These are phyloP conservation scores for Rhododendron henanense DNA, from an alignment of 148 eudicot genomes.

Conservation along the genomic window DNA sequence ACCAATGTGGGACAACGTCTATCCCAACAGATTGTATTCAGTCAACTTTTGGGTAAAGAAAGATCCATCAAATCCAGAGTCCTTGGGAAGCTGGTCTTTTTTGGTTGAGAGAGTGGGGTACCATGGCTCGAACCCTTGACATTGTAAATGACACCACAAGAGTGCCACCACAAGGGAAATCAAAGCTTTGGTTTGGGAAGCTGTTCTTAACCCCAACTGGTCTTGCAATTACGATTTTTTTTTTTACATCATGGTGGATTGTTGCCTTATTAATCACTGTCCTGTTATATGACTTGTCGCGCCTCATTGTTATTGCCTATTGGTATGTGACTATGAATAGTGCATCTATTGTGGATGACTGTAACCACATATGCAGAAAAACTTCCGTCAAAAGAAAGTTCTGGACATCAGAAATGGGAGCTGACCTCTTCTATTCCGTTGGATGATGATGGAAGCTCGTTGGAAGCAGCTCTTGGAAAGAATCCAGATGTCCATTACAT, in stretches of 20 bases:
- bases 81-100: neutral
- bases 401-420: constrained; percentile 43
- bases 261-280: neutral
- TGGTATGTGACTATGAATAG: neutral
- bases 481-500: constrained; percentile 71
- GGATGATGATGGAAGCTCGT: constrained; percentile 39
- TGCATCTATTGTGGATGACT: neutral
- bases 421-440: constrained; percentile 64
- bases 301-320: neutral
- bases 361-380: constrained; percentile 41
- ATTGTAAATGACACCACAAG: too few relatives aligned
- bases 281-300: neutral
- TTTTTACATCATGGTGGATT: neutral
- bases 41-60: neutral
- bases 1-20: too few relatives aligned
- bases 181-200: neutral
- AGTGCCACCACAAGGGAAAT: too few relatives aligned
- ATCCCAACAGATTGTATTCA: too few relatives aligned
- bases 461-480: constrained; percentile 47
- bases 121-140: too few relatives aligned
- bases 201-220: neutral
- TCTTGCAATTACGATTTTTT: neutral
- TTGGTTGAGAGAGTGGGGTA: too few relatives aligned
- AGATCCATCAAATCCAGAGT: neutral
- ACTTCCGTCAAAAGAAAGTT: constrained; percentile 27